phyloP scores from a whole-genome alignment of 139 green algal genomes.

The Asterochloris sp. region DNA sequence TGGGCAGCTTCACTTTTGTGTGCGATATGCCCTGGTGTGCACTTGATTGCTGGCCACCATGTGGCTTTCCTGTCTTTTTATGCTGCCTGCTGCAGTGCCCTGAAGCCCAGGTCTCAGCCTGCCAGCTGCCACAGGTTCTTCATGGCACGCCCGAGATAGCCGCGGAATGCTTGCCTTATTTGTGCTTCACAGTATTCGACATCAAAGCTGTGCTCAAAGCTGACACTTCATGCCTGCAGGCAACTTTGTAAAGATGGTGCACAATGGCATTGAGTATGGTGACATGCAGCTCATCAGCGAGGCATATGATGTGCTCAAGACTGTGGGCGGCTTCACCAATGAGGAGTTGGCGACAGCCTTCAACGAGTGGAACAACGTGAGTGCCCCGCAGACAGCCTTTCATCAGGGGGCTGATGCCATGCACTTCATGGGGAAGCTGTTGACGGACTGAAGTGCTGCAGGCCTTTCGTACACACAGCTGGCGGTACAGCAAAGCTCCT shows the following conservation, averaged over 20 bases:
- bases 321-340: conserved; percentile 91
- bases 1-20: too few species aligned
- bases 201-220: conserved; percentile 15
- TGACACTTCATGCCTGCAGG: conserved; percentile 38
- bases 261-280: conserved; percentile 99
- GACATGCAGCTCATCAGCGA: conserved; percentile 99
- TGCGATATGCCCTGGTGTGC: too few species aligned
- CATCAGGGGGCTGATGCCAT: not conserved
- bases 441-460: not conserved
- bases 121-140: too few species aligned
- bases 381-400: conserved; percentile 13
- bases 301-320: conserved; percentile 96
- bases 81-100: too few species aligned
- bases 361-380: conserved; percentile 87
- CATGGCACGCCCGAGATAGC: too few species aligned
- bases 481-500: not conserved
- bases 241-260: conserved; percentile 99
- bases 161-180: too few species aligned
- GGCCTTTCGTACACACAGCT: not conserved
- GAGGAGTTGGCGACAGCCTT: conserved; percentile 89
- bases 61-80: too few species aligned
- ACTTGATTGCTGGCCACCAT: too few species aligned
- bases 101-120: too few species aligned
- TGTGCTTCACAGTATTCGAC: conserved; percentile 25
- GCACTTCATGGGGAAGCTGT: not conserved